Evolutionary conservation across 2,329 filamentous ascomycete species (phyloP), one percentile per base, ranked within the genome.

Genomic region (Pseudocercospora fuligena): DNA sequence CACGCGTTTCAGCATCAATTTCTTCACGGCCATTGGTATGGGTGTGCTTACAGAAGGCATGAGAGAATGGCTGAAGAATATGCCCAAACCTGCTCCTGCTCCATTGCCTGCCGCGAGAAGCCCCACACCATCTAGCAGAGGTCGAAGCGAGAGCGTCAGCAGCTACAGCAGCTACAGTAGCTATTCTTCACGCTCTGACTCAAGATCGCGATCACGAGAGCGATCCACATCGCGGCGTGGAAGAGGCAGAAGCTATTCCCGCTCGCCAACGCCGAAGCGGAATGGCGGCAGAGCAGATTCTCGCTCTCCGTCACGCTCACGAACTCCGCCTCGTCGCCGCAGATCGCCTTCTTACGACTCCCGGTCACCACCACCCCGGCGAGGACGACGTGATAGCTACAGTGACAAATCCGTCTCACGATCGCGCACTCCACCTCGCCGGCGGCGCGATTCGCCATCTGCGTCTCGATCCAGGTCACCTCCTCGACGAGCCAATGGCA

Each of bases 11-110:
- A 92, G 94, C 60, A 97, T 99, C 89, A 99, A 99, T 81, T 99
- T 97, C 85, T 98, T 99, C 79, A 99, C 95, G 9, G 95, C 93
- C 75, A 97, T 99, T 74, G 93, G 94, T 66, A 96, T 99, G 92
- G 95, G 95, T 77, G 89, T 88, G 25, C 86, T 99, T 68, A 99
- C 95, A 1, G 95, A 99, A 77, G 92, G 93, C 72, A 97, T 97
- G 93, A 90, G 95, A 79, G 92, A 96, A 75, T 89, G 90, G 77
- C 85, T 99, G 64, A 91, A 94, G 78, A 97, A 93, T 76, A 88
- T 96, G 80, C 94, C 94, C 12, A 95, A 96, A 77, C 93, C 94
- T 2, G 86, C 91, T 1, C 82, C 92, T 25, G 91, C 92, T 5
- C 88, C 92, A 1, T 82, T 92, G 0, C 84, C 88, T 23, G 82